These are phyloP conservation scores for Talaromyces atroroseus DNA, from an alignment of 2,329 filamentous ascomycete genomes.

Conservation along the genomic window DNA sequence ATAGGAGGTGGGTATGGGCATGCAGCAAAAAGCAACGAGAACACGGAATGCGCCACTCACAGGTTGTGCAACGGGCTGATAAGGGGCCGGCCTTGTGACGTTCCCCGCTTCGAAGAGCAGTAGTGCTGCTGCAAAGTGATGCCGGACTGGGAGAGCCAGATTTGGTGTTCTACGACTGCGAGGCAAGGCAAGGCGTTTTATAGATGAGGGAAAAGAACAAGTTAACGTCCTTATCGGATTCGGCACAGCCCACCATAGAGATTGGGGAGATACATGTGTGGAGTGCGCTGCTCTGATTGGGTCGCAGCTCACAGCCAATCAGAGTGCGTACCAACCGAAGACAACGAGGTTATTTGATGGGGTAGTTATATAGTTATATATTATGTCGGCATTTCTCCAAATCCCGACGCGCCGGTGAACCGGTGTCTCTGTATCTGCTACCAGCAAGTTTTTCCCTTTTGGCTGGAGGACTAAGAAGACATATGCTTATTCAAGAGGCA, in stretches of 20 bases:
- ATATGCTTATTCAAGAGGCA: too few species aligned
- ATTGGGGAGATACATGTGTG: background rate
- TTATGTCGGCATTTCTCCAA: too few species aligned
- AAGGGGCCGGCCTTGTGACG: conserved; percentile 10
- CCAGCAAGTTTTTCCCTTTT: too few species aligned
- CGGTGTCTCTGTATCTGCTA: too few species aligned
- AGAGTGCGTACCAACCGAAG: background rate
- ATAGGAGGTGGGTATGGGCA: background rate
- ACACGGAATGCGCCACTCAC: conserved; percentile 8
- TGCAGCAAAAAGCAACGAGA: conserved; percentile 10
- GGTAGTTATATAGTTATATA: too few species aligned
- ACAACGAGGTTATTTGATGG: too few species aligned
- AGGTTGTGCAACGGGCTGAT: conserved; percentile 10
- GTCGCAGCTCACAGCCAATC: background rate
- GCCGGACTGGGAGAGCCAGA: background rate
- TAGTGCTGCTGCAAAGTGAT: background rate
- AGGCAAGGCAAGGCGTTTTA: background rate
- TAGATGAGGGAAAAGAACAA: background rate
- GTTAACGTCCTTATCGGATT: background rate
- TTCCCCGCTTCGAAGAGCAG: conserved; percentile 7
- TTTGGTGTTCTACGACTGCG: background rate
- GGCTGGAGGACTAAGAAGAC: too few species aligned
- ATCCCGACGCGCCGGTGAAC: too few species aligned
- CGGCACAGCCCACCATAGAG: background rate
- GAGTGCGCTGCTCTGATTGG: background rate